Evolutionary conservation across 441 rosid genomes (phyloP), one percentile per base, ranked within the genome.

Genomic region (Pelargonium cotyledonis): DNA sequence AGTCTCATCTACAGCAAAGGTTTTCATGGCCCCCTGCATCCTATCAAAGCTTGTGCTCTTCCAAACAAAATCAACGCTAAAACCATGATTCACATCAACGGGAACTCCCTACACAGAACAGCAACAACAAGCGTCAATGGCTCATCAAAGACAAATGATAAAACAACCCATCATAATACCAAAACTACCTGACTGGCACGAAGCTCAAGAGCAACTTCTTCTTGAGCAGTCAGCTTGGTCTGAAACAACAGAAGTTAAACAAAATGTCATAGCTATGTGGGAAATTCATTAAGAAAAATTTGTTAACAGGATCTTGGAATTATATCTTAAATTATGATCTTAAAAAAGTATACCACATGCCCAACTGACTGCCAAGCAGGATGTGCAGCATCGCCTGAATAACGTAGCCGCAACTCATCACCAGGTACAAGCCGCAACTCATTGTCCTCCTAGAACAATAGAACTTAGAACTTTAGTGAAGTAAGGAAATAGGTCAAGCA

Each of bases 291-390:
- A 31, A 31, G 38, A 6, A 31, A 31, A 31, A 31, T 2, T 31
- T 31, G 3, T 26, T 57, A 57, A 19, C 63, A 57, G 63, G 63
- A 12, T 26, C 19, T 8, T 16, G 21, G 9, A 18, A 18, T 18
- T 57, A 57, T 18, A 62, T 23, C 8, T 31, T 29, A 62, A 62
- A 62, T 62, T 62, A 15, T 23, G 65, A 62, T 7, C 11, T 11
- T 11, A 80, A 63, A 67, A 71, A 69, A 58, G 19, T 79, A 82
- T 86, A 95, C 99, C 96, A 95, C 98, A 80, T 90, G 99, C 72
- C 97, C 99, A 80, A 95, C 99, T 67, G 98, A 90, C 70, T 90
- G 97, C 99, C 99, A 95, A 3, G 96, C 89, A 60, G 97, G 97
- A 84, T 95, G 98, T 63, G 87, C 88, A 66, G 95, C 94, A 88